Conservation (phyloP, 768 basidiomycete species). For the Paxillus involutus region DNA sequence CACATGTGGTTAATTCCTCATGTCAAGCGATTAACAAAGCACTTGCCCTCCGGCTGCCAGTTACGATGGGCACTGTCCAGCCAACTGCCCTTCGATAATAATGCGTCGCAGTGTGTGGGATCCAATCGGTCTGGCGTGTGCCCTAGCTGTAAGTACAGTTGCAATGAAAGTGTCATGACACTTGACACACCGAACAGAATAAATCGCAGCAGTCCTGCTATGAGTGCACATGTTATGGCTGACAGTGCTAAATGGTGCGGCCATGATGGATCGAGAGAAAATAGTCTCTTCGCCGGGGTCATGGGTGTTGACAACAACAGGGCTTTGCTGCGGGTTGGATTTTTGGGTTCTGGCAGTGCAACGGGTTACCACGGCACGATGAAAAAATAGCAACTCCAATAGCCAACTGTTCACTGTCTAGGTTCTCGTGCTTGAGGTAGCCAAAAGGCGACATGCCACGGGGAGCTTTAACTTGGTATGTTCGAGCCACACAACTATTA, state of each 20-base stretch:
- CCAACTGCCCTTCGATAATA: conserved; percentile 78
- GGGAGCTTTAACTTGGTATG: too few species aligned
- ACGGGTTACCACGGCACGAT: not conserved
- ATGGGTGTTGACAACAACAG: conserved; percentile 12
- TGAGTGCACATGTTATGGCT: conserved; percentile 37
- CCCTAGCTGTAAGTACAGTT: conserved; percentile 1
- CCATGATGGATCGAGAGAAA: conserved; percentile 46
- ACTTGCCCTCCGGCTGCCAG: conserved; percentile 84
- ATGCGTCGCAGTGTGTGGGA: conserved; percentile 67
- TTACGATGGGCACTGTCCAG: conserved; percentile 61
- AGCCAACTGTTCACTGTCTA: too few species aligned
- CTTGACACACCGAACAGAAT: conserved; percentile 42
- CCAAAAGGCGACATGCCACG: too few species aligned
- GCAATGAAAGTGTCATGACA: not conserved
- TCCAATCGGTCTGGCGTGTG: conserved; percentile 61
- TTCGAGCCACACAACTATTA: too few species aligned
- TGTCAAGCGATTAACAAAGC: conserved; percentile 22
- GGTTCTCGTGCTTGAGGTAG: too few species aligned
- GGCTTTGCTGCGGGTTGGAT: not conserved
- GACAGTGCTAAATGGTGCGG: conserved; percentile 47
- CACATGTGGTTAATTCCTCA: conserved; percentile 8
- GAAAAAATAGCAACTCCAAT: not conserved
- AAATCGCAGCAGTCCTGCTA: conserved; percentile 44
- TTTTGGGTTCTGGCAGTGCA: not conserved
- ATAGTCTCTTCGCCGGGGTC: conserved; percentile 28